Percentiles rank a stretch among this genome's conserved stretches.
Conservation (phyloP, 805 yeast species). For the Myxozyma monticola region DNA sequence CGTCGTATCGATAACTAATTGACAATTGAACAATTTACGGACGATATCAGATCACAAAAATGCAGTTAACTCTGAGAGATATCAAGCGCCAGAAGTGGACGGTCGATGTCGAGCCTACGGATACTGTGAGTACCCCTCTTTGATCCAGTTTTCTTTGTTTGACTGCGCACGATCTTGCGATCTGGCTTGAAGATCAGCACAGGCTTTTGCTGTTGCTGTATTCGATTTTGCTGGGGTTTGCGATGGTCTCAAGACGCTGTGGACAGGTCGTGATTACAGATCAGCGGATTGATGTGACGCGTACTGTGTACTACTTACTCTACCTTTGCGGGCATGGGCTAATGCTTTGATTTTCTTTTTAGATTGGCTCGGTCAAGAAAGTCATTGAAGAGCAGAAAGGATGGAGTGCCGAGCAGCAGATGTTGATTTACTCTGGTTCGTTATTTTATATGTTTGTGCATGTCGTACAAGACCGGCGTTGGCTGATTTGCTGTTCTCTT, state of each 20-base stretch:
- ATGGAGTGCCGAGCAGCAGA: slow-evolving; percentile 72
- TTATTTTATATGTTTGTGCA: neutral
- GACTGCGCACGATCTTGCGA: too few species aligned
- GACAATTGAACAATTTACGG: too few species aligned
- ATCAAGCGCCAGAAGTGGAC: slow-evolving; percentile 88
- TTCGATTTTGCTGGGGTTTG: too few species aligned
- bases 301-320: neutral
- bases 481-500: neutral
- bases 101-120: slow-evolving; percentile 68
- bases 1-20: too few species aligned
- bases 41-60: too few species aligned
- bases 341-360: neutral
- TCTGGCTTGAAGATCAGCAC: too few species aligned
- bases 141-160: too few species aligned
- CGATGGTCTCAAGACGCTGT: too few species aligned
- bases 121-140: slow-evolving; percentile 68
- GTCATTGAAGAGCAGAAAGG: slow-evolving; percentile 66
- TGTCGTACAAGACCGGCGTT: neutral
- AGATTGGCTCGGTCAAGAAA: slow-evolving; percentile 68
- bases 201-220: too few species aligned
- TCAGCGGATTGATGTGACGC: neutral
- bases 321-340: neutral
- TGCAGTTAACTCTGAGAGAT: slow-evolving; percentile 85
- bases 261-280: neutral
- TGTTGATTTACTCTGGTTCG: slow-evolving; percentile 82